These are phyloP conservation scores for Heritiera fomes DNA, from an alignment of 345 rosid genomes.

Conservation along the genomic window DNA sequence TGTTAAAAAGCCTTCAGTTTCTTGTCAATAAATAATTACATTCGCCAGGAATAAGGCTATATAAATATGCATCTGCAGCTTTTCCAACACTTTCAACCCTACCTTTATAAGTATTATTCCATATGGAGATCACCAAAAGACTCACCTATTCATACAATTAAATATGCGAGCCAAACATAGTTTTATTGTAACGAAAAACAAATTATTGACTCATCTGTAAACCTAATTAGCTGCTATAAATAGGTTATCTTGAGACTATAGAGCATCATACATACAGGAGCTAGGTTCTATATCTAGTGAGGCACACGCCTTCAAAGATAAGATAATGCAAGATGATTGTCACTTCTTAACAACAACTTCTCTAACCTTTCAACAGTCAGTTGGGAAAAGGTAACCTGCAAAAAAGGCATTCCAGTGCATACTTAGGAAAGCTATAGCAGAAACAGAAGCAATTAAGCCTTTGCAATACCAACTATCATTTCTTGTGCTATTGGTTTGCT, in stretches of 20 bases:
- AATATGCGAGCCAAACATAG: neutral
- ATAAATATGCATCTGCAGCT: neutral
- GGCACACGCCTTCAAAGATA: neutral
- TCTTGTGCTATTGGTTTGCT: neutral
- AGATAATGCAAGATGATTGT: neutral
- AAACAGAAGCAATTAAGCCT: neutral
- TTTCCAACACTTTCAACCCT: neutral
- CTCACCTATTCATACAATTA: neutral
- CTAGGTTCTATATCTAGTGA: neutral
- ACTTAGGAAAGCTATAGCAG: neutral
- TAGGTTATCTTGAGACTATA: neutral
- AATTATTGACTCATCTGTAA: neutral
- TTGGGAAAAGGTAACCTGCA: conserved; percentile 5
- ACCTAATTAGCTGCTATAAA: neutral
- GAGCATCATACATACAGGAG: neutral
- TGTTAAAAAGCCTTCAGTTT: neutral
- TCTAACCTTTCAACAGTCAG: conserved; percentile 3
- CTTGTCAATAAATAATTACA: neutral
- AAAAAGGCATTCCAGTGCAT: neutral
- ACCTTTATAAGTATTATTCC: neutral
- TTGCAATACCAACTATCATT: neutral
- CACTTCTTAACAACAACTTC: neutral
- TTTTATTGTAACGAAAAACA: neutral
- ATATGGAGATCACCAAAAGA: neutral
- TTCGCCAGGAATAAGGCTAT: neutral